phyloP scores from a whole-genome alignment of 129 eudicot species.

The Heracleum sosnowskyi region DNA sequence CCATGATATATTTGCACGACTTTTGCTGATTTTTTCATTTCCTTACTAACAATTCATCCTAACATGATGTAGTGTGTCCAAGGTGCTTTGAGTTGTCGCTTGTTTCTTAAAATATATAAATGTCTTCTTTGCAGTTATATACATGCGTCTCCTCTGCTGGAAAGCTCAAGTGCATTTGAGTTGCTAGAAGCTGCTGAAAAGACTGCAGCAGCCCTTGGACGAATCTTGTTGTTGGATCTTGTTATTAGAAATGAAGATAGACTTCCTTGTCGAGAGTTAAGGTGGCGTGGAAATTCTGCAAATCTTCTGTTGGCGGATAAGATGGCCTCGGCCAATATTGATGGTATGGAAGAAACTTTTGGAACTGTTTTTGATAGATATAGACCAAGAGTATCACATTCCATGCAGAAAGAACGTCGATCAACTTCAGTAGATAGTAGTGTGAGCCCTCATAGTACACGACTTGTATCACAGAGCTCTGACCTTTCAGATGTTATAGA shows the following conservation, averaged over 20 bases:
- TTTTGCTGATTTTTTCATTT: not conserved
- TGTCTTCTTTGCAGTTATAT: constrained; percentile 56
- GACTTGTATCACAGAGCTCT: constrained; percentile 45
- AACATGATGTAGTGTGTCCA: not conserved
- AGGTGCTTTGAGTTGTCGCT: not conserved
- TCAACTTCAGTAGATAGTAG: constrained; percentile 76
- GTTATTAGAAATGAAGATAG: constrained; percentile 97
- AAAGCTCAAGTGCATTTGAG: constrained; percentile 67
- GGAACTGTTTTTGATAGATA: constrained; percentile 69
- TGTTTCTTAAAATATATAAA: not conserved
- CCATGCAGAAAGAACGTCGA: constrained; percentile 84
- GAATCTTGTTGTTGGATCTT: constrained; percentile 90
- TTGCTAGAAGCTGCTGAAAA: constrained; percentile 69
- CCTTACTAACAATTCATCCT: not conserved
- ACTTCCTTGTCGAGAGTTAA: constrained; percentile 77
- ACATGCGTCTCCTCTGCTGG: constrained; percentile 87
- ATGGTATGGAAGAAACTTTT: constrained; percentile 64
- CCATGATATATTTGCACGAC: not conserved
- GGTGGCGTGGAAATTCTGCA: constrained; percentile 97
- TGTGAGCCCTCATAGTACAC: constrained; percentile 44
- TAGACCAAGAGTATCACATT: constrained; percentile 66
- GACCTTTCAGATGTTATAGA: constrained; percentile 52
- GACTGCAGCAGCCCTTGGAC: constrained; percentile 87
- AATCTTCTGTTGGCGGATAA: constrained; percentile 78
- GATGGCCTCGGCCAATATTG: constrained; percentile 42